These are phyloP conservation scores for Pichia terricola DNA, from an alignment of 1,139 yeast species.

Conservation along the genomic window DNA sequence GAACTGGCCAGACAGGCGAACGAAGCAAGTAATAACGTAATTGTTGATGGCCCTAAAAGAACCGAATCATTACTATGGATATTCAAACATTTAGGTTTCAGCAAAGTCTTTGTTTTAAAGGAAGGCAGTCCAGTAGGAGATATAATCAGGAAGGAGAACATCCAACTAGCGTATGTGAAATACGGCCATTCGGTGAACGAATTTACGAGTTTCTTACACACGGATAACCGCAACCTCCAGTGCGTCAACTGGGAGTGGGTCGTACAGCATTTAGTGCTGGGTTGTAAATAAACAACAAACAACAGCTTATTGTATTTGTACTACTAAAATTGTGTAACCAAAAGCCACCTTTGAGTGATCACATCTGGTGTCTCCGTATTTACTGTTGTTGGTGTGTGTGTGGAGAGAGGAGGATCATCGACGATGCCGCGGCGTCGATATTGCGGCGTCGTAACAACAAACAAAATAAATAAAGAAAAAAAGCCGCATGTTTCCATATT, in stretches of 20 bases:
- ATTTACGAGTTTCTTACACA: background rate
- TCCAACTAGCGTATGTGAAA: background rate
- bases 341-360: too few relatives aligned
- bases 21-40: too few relatives aligned
- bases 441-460: too few relatives aligned
- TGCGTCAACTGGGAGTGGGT: constrained; percentile 61
- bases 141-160: background rate
- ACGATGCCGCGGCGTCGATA: too few relatives aligned
- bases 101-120: background rate
- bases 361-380: too few relatives aligned
- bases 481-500: too few relatives aligned
- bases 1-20: background rate
- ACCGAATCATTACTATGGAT: constrained; percentile 9
- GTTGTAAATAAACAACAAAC: background rate
- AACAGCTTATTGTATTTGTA: too few relatives aligned
- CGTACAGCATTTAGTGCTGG: constrained; percentile 51
- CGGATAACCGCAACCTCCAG: background rate
- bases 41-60: constrained; percentile 3
- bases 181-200: constrained; percentile 1
- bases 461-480: too few relatives aligned
- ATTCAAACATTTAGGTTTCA: constrained; percentile 4
- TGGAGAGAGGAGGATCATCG: too few relatives aligned
- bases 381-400: too few relatives aligned
- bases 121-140: background rate
- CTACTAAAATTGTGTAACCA: too few relatives aligned